Evolutionary conservation across 768 basidiomycete species (phyloP).

Genomic region (Galerina sulciceps): DNA sequence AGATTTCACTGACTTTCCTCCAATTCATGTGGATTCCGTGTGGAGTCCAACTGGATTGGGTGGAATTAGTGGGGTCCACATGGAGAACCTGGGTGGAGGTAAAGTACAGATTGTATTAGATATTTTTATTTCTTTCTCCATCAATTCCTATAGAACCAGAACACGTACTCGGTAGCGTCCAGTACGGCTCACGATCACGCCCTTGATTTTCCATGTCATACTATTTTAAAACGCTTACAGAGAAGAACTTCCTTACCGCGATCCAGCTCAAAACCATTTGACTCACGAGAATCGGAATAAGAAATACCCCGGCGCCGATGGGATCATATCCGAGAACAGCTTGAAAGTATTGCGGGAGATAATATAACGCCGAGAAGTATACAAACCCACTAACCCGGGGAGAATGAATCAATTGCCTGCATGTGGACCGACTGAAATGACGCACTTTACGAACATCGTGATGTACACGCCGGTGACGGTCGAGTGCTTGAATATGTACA

Average conservation of each 20-base stretch:
- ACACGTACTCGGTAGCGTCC: slow-evolving; percentile 60
- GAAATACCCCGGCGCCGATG: slow-evolving; percentile 58
- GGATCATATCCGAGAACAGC: slow-evolving; percentile 70
- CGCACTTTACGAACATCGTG: slow-evolving; percentile 70
- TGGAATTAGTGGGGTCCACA: too few relatives aligned
- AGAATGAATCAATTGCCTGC: too few relatives aligned
- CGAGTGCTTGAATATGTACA: slow-evolving; percentile 71
- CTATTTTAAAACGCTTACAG: not conserved
- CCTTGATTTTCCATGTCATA: slow-evolving; percentile 34
- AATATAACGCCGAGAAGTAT: slow-evolving; percentile 69
- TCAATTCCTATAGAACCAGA: not conserved
- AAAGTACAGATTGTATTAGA: not conserved
- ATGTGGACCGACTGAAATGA: not conserved
- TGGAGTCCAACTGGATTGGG: too few relatives aligned
- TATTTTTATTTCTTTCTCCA: not conserved
- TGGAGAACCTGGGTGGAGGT: too few relatives aligned
- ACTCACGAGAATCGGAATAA: slow-evolving; percentile 70
- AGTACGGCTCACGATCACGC: slow-evolving; percentile 64
- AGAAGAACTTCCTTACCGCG: slow-evolving; percentile 43
- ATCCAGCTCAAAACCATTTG: slow-evolving; percentile 64
- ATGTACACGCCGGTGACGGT: slow-evolving; percentile 74
- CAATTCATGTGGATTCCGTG: too few relatives aligned
- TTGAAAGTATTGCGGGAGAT: slow-evolving; percentile 79
- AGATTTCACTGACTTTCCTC: too few relatives aligned
- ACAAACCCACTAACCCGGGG: slow-evolving; percentile 51